A percentile compares a stretch with the other conserved stretches of the same genome.
These are phyloP conservation scores for Lippia alba DNA, from an alignment of 305 asterid genomes.

Conservation along the genomic window DNA sequence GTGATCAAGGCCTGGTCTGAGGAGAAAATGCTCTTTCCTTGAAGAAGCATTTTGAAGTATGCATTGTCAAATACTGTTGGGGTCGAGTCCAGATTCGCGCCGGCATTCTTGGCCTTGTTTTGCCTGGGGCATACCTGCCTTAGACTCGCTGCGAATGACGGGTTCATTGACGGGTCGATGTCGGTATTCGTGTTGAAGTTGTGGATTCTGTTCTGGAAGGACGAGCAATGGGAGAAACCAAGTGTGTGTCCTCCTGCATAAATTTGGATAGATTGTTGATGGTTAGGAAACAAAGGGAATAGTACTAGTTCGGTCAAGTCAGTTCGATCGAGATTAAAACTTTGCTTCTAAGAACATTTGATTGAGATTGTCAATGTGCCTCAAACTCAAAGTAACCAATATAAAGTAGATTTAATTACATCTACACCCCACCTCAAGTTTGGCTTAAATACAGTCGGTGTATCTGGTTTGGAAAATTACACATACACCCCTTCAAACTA, in stretches of 20 bases:
- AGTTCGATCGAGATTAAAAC: too few relatives aligned
- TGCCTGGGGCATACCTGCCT: constrained; percentile 49
- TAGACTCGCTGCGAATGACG: constrained; percentile 47
- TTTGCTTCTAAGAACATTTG: too few relatives aligned
- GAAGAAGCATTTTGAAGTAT: constrained; percentile 52
- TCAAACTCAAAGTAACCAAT: too few relatives aligned
- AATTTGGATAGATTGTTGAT: too few relatives aligned
- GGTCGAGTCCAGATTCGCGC: constrained; percentile 48
- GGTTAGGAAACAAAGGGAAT: too few relatives aligned
- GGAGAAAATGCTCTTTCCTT: constrained; percentile 55
- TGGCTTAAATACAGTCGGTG: too few relatives aligned
- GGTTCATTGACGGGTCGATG: constrained; percentile 48
- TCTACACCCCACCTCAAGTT: too few relatives aligned
- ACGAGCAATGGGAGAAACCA: constrained; percentile 64
- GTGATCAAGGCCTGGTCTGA: constrained; percentile 59
- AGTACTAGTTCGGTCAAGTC: too few relatives aligned
- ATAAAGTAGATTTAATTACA: too few relatives aligned
- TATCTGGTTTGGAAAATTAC: too few relatives aligned
- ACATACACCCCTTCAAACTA: too few relatives aligned
- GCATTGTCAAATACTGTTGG: constrained; percentile 57
- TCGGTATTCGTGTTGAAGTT: constrained; percentile 44
- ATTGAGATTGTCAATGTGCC: too few relatives aligned
- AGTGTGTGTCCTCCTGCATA: constrained; percentile 64
- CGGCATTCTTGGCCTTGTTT: constrained; percentile 53
- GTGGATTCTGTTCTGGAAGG: constrained; percentile 64